Conservation (phyloP, 768 basidiomycete species). For the Cystobasidium tubakii region DNA sequence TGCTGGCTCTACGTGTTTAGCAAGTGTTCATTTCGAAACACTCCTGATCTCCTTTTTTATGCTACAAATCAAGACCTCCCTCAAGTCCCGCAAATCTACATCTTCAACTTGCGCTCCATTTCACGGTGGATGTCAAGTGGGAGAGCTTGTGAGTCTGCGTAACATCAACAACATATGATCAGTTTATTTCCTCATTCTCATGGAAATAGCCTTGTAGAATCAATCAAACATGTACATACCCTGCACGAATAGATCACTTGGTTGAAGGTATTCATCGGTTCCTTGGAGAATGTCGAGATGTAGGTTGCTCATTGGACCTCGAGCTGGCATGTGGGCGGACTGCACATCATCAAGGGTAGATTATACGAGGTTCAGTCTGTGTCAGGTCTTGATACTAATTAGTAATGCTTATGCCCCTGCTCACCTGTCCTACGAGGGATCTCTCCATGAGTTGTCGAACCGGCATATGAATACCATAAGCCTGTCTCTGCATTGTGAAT, state of each 20-base stretch:
- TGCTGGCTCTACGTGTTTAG: no score
- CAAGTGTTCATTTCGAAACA: no score
- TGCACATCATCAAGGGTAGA: slow-evolving; percentile 46
- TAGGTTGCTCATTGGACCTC: slow-evolving; percentile 55
- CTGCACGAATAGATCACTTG: slow-evolving; percentile 27
- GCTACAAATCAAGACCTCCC: no score
- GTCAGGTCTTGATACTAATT: no score
- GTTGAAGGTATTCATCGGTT: slow-evolving; percentile 72
- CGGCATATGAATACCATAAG: slow-evolving; percentile 81
- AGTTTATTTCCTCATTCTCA: no score
- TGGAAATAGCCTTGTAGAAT: no score
- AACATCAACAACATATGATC: no score
- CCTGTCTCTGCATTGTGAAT: slow-evolving; percentile 73
- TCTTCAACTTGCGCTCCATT: slow-evolving; percentile 30
- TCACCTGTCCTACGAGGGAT: slow-evolving; percentile 69
- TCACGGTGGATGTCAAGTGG: slow-evolving; percentile 29
- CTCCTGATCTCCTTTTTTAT: not conserved
- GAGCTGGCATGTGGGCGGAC: slow-evolving; percentile 63
- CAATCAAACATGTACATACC: not conserved
- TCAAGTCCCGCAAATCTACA: no score
- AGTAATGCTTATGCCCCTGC: no score
- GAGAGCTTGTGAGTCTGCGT: slow-evolving; percentile 6
- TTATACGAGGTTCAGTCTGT: no score
- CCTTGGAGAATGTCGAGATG: slow-evolving; percentile 91
- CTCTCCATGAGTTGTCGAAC: slow-evolving; percentile 90